phyloP scores from a whole-genome alignment of 2,329 filamentous ascomycete genomes.

The Penicillium sp. region DNA sequence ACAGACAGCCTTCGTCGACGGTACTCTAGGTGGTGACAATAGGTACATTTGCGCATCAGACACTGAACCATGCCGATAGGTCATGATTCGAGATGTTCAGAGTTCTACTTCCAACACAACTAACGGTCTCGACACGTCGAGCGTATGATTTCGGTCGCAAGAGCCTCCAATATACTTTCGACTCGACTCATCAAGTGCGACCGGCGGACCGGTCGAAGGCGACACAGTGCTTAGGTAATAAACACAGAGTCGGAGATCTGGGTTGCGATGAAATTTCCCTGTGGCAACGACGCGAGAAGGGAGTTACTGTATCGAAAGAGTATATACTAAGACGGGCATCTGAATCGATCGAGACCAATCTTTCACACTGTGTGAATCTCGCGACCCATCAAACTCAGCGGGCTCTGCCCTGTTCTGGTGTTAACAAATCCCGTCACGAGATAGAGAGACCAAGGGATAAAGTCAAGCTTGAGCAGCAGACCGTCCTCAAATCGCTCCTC shows the following conservation, averaged over 20 bases:
- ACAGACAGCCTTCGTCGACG: too few relatives aligned
- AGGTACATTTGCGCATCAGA: too few relatives aligned
- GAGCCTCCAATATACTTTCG: too few relatives aligned
- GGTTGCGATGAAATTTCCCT: slow-evolving; percentile 12
- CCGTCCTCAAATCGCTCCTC: neutral
- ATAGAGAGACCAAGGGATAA: slow-evolving; percentile 5
- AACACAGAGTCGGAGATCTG: slow-evolving; percentile 3
- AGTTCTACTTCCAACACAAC: too few relatives aligned
- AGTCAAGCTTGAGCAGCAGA: neutral
- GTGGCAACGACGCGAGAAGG: slow-evolving; percentile 12
- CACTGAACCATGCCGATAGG: too few relatives aligned
- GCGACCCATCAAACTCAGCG: neutral
- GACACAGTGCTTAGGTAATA: slow-evolving; percentile 3
- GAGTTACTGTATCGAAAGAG: too few relatives aligned
- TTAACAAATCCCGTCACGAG: neutral
- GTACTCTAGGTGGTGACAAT: too few relatives aligned
- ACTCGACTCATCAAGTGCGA: slow-evolving; percentile 1
- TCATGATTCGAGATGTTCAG: too few relatives aligned
- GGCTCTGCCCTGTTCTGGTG: neutral
- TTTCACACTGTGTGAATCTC: neutral
- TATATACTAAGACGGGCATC: neutral
- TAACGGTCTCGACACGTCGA: too few relatives aligned
- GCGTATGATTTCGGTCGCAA: too few relatives aligned
- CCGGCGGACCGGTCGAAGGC: neutral
- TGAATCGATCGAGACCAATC: neutral